Evolutionary conservation across 495 filamentous ascomycete genomes (phyloP), one percentile per base, ranked within the genome.

Genomic region (Opeltia flavorubescens): DNA sequence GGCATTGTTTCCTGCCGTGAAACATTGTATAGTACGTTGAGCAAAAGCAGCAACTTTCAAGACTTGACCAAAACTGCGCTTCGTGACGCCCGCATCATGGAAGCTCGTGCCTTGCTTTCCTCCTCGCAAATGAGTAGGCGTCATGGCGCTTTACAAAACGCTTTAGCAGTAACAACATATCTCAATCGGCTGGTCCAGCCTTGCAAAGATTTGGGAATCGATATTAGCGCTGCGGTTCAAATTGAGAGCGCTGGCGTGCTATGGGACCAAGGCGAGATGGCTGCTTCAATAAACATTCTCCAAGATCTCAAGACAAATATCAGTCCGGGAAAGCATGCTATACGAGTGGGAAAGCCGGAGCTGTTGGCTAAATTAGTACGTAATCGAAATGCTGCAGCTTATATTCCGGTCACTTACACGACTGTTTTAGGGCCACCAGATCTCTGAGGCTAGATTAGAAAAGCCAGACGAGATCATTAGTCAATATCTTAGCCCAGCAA

Each of bases 211-310:
- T 59, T 83, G 42, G 85, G 83, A 0, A 64, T 95, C n/a, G 72
- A 78, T 50, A 76, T 94, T 41, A 79, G 81, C 50, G 83, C 77
- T 4, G 79, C 78, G 29, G 76, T 83, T 21, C 74, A 75, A 49
- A 72, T 85, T 36, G 91, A 96, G 60, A 73, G 80, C 18, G 87
- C 91, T 7, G 84, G 84, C 52, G 86, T 94, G 33, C 66, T 99
- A 12, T 99, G 91, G 91, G 87, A 89, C 46, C 84, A 94, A 58
- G 89, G 86, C 13, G 89, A 96, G 59, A 84, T 84, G 71, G 74
- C 80, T n/a, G 74, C 88, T 2, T 94, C 93, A 1, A 94, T 99
- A 41, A 70, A 77, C 33, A 88, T 95, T 72, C 77, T 96, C 24
- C 78, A 88, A 53, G 71, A 77, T 31, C 67, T 95, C 23, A 74